Evolutionary conservation across 78 protist species (phyloP).

Genomic region (Neovahlkampfia damariscottae): DNA sequence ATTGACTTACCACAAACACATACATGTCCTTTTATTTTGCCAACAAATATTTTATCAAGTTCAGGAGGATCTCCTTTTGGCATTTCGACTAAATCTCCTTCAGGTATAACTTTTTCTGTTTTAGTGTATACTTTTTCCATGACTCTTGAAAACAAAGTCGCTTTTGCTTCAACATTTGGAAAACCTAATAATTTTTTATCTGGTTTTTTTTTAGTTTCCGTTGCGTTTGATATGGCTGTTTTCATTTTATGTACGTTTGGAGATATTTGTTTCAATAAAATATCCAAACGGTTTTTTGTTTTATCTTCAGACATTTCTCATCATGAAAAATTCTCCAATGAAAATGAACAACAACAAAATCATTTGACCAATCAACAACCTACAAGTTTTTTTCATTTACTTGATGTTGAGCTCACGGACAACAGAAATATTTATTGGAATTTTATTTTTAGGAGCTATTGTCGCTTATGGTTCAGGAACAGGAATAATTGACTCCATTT

Average conservation of each 20-base stretch:
- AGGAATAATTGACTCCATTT: no score
- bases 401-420: no score
- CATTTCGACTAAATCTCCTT: neutral
- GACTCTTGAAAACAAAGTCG: constrained; percentile 5
- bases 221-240: neutral
- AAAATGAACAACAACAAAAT: no score
- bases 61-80: constrained; percentile 18
- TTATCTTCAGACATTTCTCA: no score
- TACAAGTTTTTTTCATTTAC: no score
- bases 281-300: neutral
- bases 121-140: neutral
- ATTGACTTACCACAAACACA: neutral
- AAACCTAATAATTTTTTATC: neutral
- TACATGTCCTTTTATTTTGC: neutral
- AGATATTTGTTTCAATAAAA: neutral
- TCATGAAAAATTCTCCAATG: no score
- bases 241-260: neutral
- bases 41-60: neutral
- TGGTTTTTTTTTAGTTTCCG: neutral
- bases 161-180: neutral
- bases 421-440: no score
- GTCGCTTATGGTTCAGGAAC: no score
- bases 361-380: no score
- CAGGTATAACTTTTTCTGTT: neutral
- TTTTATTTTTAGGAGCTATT: no score